Evolutionary conservation across 2,329 filamentous ascomycete genomes (phyloP).

Genomic region (Xenoacremonium recifei): DNA sequence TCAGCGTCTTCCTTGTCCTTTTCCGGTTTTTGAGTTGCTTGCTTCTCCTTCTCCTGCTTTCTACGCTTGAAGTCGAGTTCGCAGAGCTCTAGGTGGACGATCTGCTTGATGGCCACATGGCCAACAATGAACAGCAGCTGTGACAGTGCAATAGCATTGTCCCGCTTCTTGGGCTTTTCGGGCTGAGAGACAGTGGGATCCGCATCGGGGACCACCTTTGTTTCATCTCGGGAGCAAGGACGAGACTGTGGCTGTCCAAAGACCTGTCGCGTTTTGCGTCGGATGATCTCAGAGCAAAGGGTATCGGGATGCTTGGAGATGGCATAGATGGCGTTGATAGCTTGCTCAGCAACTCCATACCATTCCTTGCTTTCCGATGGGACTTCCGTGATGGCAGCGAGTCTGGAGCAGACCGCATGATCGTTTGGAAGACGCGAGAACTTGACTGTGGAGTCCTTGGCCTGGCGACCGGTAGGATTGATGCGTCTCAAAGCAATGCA

Average conservation of each 20-base stretch:
- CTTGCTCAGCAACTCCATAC: constrained; percentile 94
- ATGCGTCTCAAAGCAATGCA: constrained; percentile 91
- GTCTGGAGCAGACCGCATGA: constrained; percentile 77
- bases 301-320: constrained; percentile 92
- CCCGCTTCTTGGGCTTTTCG: constrained; percentile 54
- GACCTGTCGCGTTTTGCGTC: constrained; percentile 80
- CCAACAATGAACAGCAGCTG: constrained; percentile 94
- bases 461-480: constrained; percentile 78
- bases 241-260: constrained; percentile 53
- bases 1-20: constrained; percentile 66
- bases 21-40: constrained; percentile 43
- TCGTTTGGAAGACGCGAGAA: constrained; percentile 85
- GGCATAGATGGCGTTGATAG: constrained; percentile 91
- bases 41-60: constrained; percentile 86
- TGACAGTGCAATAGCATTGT: constrained; percentile 74
- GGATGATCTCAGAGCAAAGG: constrained; percentile 86
- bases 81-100: constrained; percentile 95
- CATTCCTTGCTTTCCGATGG: constrained; percentile 91
- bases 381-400: constrained; percentile 84
- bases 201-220: constrained; percentile 30
- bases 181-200: constrained; percentile 34
- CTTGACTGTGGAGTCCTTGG: constrained; percentile 66
- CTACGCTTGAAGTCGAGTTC: constrained; percentile 96
- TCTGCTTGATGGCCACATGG: constrained; percentile 97
- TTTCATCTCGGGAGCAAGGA: constrained; percentile 41